Percentiles rank a stretch among this genome's conserved stretches.
Evolutionary conservation across 208 protist genomes (phyloP).

Genomic region (Herpetomonas tarakana): DNA sequence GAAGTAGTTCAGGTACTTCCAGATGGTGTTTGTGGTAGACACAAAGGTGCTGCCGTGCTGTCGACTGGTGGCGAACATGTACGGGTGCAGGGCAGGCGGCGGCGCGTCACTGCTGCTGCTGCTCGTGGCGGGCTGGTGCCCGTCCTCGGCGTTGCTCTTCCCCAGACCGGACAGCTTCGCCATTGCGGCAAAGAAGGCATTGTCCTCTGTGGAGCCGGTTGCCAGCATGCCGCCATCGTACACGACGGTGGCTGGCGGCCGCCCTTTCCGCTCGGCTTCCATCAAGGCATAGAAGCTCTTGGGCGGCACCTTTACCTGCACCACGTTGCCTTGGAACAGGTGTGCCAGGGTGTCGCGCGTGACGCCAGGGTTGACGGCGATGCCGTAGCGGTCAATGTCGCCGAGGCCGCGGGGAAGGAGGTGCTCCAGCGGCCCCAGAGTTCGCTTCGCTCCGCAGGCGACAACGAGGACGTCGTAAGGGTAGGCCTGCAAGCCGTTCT

Average conservation of each 20-base stretch:
- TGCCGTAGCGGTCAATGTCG: conserved; percentile 58
- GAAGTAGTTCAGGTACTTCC: conserved; percentile 69
- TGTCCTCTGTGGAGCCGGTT: neutral
- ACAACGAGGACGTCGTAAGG: conserved; percentile 83
- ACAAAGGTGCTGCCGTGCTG: conserved; percentile 84
- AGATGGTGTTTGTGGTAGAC: conserved; percentile 76
- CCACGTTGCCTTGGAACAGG: conserved; percentile 56
- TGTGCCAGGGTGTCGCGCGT: conserved; percentile 71
- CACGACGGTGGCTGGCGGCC: neutral
- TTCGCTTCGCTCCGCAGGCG: conserved; percentile 59
- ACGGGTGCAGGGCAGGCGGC: neutral
- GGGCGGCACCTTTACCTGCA: conserved; percentile 83
- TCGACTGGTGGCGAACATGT: conserved; percentile 30
- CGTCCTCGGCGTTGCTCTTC: neutral
- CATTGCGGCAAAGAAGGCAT: neutral
- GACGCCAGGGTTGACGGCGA: conserved; percentile 79
- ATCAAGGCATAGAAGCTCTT: conserved; percentile 49
- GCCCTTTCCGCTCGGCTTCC: conserved; percentile 18
- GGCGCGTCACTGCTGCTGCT: neutral
- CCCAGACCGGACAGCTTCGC: neutral
- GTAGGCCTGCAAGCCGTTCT: conserved; percentile 34
- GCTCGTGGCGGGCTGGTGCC: neutral
- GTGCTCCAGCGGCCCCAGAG: conserved; percentile 34
- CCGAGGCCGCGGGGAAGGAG: conserved; percentile 9
- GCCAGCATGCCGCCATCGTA: neutral